These are phyloP conservation scores for Leonotis leonurus DNA, from an alignment of 257 asterid genomes.

Conservation along the genomic window DNA sequence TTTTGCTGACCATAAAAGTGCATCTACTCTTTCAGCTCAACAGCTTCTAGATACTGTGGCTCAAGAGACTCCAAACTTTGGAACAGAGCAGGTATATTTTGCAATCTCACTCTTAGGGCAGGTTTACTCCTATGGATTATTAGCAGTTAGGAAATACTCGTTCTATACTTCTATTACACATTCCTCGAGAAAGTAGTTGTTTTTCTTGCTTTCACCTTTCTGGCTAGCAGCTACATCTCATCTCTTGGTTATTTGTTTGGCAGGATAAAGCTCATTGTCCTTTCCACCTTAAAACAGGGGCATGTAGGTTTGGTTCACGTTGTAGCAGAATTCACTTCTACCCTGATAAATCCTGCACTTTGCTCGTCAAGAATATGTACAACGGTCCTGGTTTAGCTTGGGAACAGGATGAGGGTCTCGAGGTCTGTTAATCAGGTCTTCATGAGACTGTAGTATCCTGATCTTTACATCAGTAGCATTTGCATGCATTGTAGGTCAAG, in stretches of 20 bases:
- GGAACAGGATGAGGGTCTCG: constrained; percentile 99
- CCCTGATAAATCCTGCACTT: constrained; percentile 89
- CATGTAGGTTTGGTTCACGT: constrained; percentile 86
- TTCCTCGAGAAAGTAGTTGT: constrained; percentile 14
- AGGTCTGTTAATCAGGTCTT: constrained; percentile 97
- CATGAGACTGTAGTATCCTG: constrained; percentile 97
- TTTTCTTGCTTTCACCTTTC: neutral
- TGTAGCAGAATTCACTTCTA: constrained; percentile 95
- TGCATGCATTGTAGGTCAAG: constrained; percentile 12
- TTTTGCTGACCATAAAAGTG: constrained; percentile 50
- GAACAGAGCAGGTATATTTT: constrained; percentile 78
- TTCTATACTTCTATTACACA: neutral
- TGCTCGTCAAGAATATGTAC: constrained; percentile 91
- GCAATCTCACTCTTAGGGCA: neutral
- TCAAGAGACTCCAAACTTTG: constrained; percentile 91
- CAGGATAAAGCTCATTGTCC: constrained; percentile 99
- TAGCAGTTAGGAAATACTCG: neutral
- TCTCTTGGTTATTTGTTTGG: constrained; percentile 27
- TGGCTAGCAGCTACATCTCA: constrained; percentile 20
- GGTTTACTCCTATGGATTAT: constrained; percentile 3
- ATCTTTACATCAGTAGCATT: constrained; percentile 25
- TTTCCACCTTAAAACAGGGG: constrained; percentile 95
- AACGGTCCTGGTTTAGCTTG: constrained; percentile 93
- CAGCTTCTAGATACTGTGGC: constrained; percentile 78
- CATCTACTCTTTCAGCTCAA: constrained; percentile 65